A percentile compares a stretch with the other conserved stretches of the same genome.
Conservation (phyloP, 805 yeast species). For the Sugiyamaella qingdaonensis region DNA sequence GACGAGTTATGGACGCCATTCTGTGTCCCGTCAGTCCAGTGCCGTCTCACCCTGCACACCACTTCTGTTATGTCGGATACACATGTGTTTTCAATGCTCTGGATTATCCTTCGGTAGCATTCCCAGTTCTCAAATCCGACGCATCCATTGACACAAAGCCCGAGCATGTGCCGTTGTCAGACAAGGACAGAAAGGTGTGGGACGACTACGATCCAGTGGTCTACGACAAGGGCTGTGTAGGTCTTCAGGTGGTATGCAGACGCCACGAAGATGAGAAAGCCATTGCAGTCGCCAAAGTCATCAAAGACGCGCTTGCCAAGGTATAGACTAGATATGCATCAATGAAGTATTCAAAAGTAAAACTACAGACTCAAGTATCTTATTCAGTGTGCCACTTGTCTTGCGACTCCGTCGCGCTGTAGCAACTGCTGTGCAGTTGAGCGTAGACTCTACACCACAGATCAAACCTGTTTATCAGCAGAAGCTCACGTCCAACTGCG, state of each 20-base stretch:
- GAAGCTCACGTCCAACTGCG: too few species aligned
- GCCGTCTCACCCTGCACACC: slow-evolving; percentile 9
- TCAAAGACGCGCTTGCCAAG: slow-evolving; percentile 2
- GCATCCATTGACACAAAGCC: slow-evolving; percentile 39
- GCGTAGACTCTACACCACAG: too few species aligned
- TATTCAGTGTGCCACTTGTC: too few species aligned
- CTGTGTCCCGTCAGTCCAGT: slow-evolving; percentile 44
- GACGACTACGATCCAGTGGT: slow-evolving; percentile 44
- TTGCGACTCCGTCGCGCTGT: too few species aligned
- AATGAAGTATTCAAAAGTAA: neutral
- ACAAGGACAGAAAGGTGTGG: slow-evolving; percentile 34
- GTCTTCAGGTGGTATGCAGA: slow-evolving; percentile 51
- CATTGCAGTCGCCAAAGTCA: slow-evolving; percentile 32
- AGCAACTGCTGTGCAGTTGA: too few species aligned
- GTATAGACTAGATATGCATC: neutral
- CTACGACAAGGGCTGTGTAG: slow-evolving; percentile 50
- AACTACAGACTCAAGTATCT: neutral
- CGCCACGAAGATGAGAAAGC: slow-evolving; percentile 59
- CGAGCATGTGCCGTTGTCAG: slow-evolving; percentile 15
- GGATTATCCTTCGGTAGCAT: slow-evolving; percentile 16
- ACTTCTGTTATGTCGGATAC: slow-evolving; percentile 9
- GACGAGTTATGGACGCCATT: slow-evolving; percentile 45
- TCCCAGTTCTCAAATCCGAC: slow-evolving; percentile 26
- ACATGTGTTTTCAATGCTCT: slow-evolving; percentile 17
- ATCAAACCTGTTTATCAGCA: too few species aligned